Conservation (phyloP, 805 yeast species). For the Pichia californica region DNA sequence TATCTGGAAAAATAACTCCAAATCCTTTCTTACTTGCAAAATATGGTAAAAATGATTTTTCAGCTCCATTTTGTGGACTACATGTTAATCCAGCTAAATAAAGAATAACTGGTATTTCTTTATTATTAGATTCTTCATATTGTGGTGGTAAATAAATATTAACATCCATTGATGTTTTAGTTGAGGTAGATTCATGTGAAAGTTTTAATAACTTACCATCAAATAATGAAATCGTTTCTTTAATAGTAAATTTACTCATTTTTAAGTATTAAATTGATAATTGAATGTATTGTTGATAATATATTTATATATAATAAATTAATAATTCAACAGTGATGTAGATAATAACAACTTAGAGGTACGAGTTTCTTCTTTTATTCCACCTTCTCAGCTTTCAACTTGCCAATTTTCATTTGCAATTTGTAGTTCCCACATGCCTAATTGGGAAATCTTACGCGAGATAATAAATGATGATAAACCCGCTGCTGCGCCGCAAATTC, state of each 20-base stretch:
- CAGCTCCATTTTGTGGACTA: constrained; percentile 87
- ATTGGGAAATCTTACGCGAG: no score
- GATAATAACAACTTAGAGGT: no score
- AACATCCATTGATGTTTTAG: constrained; percentile 72
- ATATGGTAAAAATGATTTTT: constrained; percentile 82
- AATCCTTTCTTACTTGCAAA: constrained; percentile 78
- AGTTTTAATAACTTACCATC: constrained; percentile 76
- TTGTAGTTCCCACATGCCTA: no score
- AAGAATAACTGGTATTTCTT: constrained; percentile 62
- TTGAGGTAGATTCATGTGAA: constrained; percentile 59
- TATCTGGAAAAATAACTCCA: constrained; percentile 90
- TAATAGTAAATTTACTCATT: constrained; percentile 33
- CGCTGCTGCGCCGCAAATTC: no score
- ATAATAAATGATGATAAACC: no score
- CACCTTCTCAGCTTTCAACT: no score
- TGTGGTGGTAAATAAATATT: constrained; percentile 74
- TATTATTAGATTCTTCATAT: constrained; percentile 30
- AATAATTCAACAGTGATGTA: no score
- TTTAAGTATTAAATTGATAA: no score
- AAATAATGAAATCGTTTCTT: constrained; percentile 51
- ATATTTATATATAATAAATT: no score
- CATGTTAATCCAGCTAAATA: constrained; percentile 90
- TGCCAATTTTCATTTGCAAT: no score
- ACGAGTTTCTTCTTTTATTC: no score
- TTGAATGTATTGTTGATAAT: not conserved